Evolutionary conservation across 2,329 filamentous ascomycete genomes (phyloP), one percentile per base, ranked within the genome.

Genomic region (Xylariaceae sp.): DNA sequence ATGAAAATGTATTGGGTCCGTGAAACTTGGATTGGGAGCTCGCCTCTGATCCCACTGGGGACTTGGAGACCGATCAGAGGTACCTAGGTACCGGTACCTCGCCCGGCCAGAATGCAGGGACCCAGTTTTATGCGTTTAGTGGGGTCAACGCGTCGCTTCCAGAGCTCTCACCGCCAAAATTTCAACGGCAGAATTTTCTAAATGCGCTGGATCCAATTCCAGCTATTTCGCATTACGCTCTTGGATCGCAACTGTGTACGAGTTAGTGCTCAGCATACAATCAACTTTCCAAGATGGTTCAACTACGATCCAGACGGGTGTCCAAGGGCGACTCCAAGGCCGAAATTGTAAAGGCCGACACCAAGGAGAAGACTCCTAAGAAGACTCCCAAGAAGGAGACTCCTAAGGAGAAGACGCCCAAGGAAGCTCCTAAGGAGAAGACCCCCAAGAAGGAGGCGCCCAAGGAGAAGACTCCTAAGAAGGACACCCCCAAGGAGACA

Each of bases 251-350:
- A 51, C 53, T 37, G 3, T 15, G 23, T 13, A 42, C 37, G 11
- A 18, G 51, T 47, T 30, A 30, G 23, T 30, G 23, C 23, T 42
- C 23, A 34, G 7, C 15, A 53, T 15, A 55, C 37, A 60, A 30
- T 30, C 34, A 23, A 13, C 17, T 49, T 60, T 63, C 23, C 17
- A 65, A 65, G 70, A 81, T 81, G 78, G 76, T 76, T 63, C 75
- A 78, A 72, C 69, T 79, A 53, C 76, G 76, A 52, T 67, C 70
- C 58, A 77, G 70, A 54, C 23, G 23, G 23, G 23, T 30, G 23
- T 30, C 23, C 23, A 30, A 30, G 23, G 23, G 23, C 23, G 23
- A 30, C 23, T 30, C 23, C 23, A 30, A 72, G 70, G 48, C n/a
- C 69, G 23, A 30, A 30, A 30, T 30, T 54, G 70, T 71, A 48